A percentile compares a stretch with the other conserved stretches of the same genome.
Evolutionary conservation across 805 yeast species (phyloP).

Genomic region (Suhomyces sp.): DNA sequence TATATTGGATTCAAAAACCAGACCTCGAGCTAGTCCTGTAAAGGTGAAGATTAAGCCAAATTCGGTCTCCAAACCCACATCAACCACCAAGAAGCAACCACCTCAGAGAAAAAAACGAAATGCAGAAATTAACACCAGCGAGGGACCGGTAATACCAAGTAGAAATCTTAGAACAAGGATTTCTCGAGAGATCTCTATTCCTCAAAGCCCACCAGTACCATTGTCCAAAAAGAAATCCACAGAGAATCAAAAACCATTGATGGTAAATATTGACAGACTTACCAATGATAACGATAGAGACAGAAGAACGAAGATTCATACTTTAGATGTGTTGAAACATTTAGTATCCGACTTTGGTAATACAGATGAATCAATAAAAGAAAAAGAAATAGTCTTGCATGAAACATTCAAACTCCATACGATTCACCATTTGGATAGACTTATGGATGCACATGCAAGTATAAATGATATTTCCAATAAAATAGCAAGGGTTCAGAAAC

Average conservation of each 20-base stretch:
- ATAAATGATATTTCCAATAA: conserved; percentile 30
- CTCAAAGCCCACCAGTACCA: conserved; percentile 10
- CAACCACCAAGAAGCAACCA: background rate
- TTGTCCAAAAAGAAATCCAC: conserved; percentile 15
- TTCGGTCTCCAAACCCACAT: background rate
- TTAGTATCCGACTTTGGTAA: conserved; percentile 32
- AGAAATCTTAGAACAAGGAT: too few species aligned
- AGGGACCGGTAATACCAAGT: background rate
- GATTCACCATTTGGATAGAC: conserved; percentile 25
- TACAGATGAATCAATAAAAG: background rate
- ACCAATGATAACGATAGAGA: conserved; percentile 19
- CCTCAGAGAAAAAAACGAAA: too few species aligned
- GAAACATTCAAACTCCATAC: conserved; percentile 33
- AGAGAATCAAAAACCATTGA: conserved; percentile 29
- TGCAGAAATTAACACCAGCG: background rate
- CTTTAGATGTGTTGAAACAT: conserved; percentile 38
- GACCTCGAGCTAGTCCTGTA: too few species aligned
- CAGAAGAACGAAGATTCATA: conserved; percentile 28
- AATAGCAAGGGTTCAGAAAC: conserved; percentile 28
- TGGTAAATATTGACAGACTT: conserved; percentile 30
- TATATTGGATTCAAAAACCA: too few species aligned
- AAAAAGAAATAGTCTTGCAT: conserved; percentile 24
- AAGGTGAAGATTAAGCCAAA: background rate
- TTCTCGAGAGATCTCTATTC: background rate
- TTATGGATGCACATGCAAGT: conserved; percentile 35